Conservation (phyloP, 768 basidiomycete genomes). For the Calocybe gangraenosa region DNA sequence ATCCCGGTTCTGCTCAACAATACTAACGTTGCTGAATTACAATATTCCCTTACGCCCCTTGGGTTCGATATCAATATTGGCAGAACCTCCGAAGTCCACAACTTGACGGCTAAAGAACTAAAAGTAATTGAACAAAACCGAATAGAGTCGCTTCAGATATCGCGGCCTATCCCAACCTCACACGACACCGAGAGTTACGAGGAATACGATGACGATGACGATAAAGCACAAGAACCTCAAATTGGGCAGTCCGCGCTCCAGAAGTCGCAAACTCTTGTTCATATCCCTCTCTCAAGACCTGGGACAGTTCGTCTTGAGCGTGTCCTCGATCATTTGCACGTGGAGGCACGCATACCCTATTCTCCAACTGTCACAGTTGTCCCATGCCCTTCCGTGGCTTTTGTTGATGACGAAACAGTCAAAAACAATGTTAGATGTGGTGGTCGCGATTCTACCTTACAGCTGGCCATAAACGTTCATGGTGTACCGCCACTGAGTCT, state of each 20-base stretch:
- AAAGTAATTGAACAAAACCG: conserved; percentile 62
- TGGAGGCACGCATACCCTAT: conserved; percentile 68
- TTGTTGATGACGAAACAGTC: conserved; percentile 39
- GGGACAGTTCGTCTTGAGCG: conserved; percentile 73
- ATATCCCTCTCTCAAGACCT: conserved; percentile 70
- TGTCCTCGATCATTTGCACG: conserved; percentile 64
- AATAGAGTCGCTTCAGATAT: conserved; percentile 44
- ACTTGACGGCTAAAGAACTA: conserved; percentile 60
- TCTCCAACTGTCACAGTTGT: conserved; percentile 66
- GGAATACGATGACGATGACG: conserved; percentile 71
- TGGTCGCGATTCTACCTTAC: conserved; percentile 55
- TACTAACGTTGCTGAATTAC: conserved; percentile 66
- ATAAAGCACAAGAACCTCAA: conserved; percentile 28
- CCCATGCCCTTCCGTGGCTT: conserved; percentile 79
- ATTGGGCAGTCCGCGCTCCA: conserved; percentile 48
- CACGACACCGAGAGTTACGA: conserved; percentile 50
- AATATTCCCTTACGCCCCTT: conserved; percentile 71
- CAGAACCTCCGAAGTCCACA: conserved; percentile 35
- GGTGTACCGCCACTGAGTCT: conserved; percentile 78
- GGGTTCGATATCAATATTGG: conserved; percentile 42
- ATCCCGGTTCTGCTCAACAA: conserved; percentile 90
- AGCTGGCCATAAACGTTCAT: conserved; percentile 58
- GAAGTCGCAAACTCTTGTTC: conserved; percentile 68
- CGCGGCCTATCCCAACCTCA: conserved; percentile 30
- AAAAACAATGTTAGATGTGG: conserved; percentile 58